Percentiles rank a stretch among this genome's conserved stretches.
Conservation (phyloP, 495 filamentous ascomycete genomes). For the Aspergillus sclerotiicarbonarius region DNA sequence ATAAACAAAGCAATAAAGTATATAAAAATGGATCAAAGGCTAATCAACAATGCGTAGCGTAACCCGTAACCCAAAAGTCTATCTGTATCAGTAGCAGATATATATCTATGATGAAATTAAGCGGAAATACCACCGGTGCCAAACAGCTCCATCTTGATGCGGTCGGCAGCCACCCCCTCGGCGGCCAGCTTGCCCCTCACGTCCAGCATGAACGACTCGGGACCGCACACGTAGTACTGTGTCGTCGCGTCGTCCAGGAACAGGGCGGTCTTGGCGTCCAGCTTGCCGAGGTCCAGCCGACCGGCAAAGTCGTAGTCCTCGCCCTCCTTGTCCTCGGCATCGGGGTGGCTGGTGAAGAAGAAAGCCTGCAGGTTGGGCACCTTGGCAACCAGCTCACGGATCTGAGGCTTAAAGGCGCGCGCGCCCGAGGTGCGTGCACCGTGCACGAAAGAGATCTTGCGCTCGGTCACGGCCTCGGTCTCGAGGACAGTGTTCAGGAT, state of each 20-base stretch:
- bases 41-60: too few relatives aligned
- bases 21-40: too few relatives aligned
- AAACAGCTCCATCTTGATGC: constrained; percentile 66
- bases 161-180: constrained; percentile 50
- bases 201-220: constrained; percentile 63
- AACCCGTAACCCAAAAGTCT: too few relatives aligned
- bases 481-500: constrained; percentile 61
- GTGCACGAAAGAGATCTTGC: constrained; percentile 62
- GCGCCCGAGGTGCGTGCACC: constrained; percentile 47
- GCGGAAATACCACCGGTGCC: constrained; percentile 54
- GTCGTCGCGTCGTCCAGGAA: constrained; percentile 52
- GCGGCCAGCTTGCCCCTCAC: constrained; percentile 45
- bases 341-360: constrained; percentile 39
- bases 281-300: constrained; percentile 52
- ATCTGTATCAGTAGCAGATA: too few relatives aligned
- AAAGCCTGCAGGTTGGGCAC: constrained; percentile 38
- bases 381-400: constrained; percentile 41
- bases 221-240: constrained; percentile 70
- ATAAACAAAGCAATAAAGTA: too few relatives aligned
- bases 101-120: neutral
- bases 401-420: constrained; percentile 46
- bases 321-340: constrained; percentile 47
- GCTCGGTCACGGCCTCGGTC: constrained; percentile 23
- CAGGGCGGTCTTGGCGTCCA: constrained; percentile 50
- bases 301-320: constrained; percentile 55